phyloP scores from a whole-genome alignment of 208 protist species.

The Leishmania martiniquensis region DNA sequence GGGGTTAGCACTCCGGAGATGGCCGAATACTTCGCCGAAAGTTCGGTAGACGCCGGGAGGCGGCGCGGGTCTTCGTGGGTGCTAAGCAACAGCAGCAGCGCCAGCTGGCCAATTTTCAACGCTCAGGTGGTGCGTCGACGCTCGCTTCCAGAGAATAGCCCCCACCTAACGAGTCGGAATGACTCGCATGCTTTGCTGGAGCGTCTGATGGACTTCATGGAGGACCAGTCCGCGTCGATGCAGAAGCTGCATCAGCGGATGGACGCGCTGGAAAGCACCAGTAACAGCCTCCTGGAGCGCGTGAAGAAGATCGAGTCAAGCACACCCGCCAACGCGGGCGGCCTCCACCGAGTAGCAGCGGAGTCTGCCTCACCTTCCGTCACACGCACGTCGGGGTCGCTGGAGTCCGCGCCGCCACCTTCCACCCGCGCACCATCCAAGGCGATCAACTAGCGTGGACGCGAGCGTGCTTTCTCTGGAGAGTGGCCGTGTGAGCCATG shows the following conservation, averaged over 20 bases:
- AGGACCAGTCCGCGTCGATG: conserved; percentile 26
- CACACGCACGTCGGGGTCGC: conserved; percentile 24
- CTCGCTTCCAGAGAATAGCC: not conserved
- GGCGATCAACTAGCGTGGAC: conserved; percentile 9
- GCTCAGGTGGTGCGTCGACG: not conserved
- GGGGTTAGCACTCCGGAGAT: conserved; percentile 46
- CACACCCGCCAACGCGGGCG: not conserved
- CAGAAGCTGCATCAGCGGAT: conserved; percentile 26
- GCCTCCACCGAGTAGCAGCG: conserved; percentile 13
- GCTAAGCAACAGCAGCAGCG: conserved; percentile 2
- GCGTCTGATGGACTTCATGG: conserved; percentile 21
- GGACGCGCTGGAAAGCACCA: conserved; percentile 24
- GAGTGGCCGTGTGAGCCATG: not conserved
- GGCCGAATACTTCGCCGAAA: conserved; percentile 42
- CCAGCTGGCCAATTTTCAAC: not conserved
- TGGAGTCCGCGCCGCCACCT: conserved; percentile 11
- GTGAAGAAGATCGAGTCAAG: conserved; percentile 18
- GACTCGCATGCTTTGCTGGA: conserved; percentile 12
- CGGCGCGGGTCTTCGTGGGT: not conserved
- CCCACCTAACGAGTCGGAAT: not conserved
- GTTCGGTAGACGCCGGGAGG: not conserved
- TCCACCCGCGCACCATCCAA: conserved; percentile 38
- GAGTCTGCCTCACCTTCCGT: conserved; percentile 25
- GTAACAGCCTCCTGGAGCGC: conserved; percentile 16
- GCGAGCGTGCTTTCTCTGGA: not conserved